These are phyloP conservation scores for Melanogaster broomeanus DNA, from an alignment of 768 basidiomycete genomes.

Conservation along the genomic window DNA sequence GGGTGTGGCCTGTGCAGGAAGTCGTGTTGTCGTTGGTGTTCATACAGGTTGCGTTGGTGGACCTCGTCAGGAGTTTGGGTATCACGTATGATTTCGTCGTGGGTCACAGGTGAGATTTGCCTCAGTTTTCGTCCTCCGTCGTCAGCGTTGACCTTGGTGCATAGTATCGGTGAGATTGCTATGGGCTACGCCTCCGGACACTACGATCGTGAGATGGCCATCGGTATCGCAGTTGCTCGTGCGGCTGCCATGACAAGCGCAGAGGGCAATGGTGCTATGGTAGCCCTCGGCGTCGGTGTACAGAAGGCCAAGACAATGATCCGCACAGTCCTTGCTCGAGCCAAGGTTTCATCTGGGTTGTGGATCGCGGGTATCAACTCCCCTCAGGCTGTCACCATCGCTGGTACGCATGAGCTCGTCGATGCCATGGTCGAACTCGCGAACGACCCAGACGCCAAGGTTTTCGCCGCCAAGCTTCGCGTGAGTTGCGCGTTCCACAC, in stretches of 20 bases:
- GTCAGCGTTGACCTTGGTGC: conserved; percentile 7
- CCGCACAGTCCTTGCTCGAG: conserved; percentile 30
- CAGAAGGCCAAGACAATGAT: conserved; percentile 35
- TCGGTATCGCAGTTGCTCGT: conserved; percentile 38
- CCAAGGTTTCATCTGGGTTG: conserved; percentile 26
- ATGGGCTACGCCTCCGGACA: conserved; percentile 41
- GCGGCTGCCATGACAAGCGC: conserved; percentile 38
- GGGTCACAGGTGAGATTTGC: conserved; percentile 31
- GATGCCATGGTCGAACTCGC: conserved; percentile 30
- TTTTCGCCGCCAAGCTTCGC: conserved; percentile 32
- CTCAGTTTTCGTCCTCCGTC: background rate
- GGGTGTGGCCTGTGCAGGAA: conserved; percentile 35
- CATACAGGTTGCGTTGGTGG: conserved; percentile 35
- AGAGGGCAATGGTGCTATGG: conserved; percentile 38
- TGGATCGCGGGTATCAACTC: conserved; percentile 40
- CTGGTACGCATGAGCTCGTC: conserved; percentile 32
- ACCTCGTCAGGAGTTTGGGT: conserved; percentile 33
- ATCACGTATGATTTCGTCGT: conserved; percentile 35
- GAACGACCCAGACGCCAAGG: conserved; percentile 25
- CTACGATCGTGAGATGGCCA: conserved; percentile 33
- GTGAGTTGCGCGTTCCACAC: conserved; percentile 37
- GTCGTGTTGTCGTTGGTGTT: conserved; percentile 36
- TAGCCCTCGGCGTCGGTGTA: conserved; percentile 35
- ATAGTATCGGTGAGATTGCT: conserved; percentile 36
- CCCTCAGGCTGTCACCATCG: conserved; percentile 37